Percentiles rank a stretch among this genome's conserved stretches.
Conservation (phyloP, 2,329 filamentous ascomycete species). For the Fusarium sp. region DNA sequence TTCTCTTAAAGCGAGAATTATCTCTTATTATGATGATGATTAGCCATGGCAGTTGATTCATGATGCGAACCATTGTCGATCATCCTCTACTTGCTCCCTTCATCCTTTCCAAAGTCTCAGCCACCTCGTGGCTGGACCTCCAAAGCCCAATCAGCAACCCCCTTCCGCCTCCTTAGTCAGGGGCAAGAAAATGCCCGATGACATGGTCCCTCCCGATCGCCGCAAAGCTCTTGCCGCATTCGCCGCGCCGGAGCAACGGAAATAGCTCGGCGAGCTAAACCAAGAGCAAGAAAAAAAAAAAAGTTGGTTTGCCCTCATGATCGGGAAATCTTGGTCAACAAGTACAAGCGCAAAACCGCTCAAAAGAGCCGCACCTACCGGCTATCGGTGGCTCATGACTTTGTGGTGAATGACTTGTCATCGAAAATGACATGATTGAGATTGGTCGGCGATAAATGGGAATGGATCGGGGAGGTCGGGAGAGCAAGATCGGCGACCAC, state of each 20-base stretch:
- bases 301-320: not conserved
- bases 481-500: not conserved
- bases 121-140: conserved; percentile 25
- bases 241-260: conserved; percentile 38
- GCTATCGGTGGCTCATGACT: conserved; percentile 8
- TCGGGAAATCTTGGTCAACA: not conserved
- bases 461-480: not conserved
- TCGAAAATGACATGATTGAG: conserved; percentile 14
- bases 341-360: conserved; percentile 14
- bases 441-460: conserved; percentile 16
- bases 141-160: not conserved
- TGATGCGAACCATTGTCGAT: not conserved
- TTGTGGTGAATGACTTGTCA: not conserved
- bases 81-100: not conserved
- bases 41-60: not conserved
- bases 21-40: not conserved
- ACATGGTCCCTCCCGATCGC: conserved; percentile 13
- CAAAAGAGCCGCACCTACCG: not conserved
- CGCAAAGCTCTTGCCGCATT: conserved; percentile 21
- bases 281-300: conserved; percentile 3
- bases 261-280: conserved; percentile 40
- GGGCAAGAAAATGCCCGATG: conserved; percentile 12
- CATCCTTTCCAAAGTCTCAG: not conserved
- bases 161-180: conserved; percentile 10
- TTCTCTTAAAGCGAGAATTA: not conserved